Evolutionary conservation across 1,284 basidiomycete genomes (phyloP).

Genomic region (Phellopilus nigrolimitatus): DNA sequence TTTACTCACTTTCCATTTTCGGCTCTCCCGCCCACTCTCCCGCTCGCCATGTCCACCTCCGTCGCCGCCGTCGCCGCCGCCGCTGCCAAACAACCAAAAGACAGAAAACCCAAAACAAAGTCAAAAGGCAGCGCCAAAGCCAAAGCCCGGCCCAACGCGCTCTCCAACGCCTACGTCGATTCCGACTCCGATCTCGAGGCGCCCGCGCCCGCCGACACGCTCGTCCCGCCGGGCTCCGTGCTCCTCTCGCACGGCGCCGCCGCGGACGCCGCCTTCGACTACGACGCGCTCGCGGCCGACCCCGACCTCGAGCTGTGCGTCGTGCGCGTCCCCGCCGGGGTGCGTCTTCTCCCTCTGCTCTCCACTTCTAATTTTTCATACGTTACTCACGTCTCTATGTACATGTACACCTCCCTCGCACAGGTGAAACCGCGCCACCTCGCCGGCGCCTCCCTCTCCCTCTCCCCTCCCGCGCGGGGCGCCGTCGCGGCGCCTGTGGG

Average conservation of each 20-base stretch:
- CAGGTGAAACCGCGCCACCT: conserved; percentile 65
- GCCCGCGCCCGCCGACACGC: background rate
- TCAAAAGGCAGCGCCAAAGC: background rate
- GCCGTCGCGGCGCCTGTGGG: conserved; percentile 36
- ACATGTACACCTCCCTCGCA: too few relatives aligned
- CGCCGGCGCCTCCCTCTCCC: conserved; percentile 43
- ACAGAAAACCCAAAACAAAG: background rate
- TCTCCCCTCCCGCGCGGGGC: conserved; percentile 34
- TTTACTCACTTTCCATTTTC: too few relatives aligned
- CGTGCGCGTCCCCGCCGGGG: conserved; percentile 60
- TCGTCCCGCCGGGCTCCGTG: conserved; percentile 39
- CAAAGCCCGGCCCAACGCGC: background rate
- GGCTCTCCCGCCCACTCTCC: too few relatives aligned
- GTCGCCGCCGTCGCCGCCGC: background rate
- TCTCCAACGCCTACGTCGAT: background rate
- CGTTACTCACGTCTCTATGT: too few relatives aligned
- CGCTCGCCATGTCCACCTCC: too few relatives aligned
- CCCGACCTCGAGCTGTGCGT: conserved; percentile 66
- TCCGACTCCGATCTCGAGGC: background rate
- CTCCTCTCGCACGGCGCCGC: conserved; percentile 40
- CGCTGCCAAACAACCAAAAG: background rate
- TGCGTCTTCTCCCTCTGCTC: too few relatives aligned
- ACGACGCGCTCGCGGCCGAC: conserved; percentile 50
- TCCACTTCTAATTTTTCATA: too few relatives aligned
- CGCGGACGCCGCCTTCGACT: conserved; percentile 56